Conservation (phyloP, 257 asterid genomes). For the Jacaranda mimosifolia region DNA sequence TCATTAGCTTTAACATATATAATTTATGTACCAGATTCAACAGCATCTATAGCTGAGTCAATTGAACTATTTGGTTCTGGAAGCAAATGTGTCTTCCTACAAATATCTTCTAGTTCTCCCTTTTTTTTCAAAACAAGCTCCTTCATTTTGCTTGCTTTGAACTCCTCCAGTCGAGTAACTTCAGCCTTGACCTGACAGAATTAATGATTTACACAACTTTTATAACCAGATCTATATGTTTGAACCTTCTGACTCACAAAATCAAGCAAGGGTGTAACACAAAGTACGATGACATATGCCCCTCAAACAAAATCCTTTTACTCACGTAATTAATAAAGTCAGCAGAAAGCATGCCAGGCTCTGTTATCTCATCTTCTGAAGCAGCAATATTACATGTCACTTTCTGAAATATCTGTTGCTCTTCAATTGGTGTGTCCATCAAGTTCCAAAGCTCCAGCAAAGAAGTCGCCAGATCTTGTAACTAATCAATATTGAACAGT, state of each 20-base stretch:
- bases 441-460: slow-evolving; percentile 96
- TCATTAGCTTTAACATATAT: slow-evolving; percentile 17
- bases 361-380: slow-evolving; percentile 86
- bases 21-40: slow-evolving; percentile 78
- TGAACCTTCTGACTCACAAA: slow-evolving; percentile 4
- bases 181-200: slow-evolving; percentile 79
- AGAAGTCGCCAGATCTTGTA: slow-evolving; percentile 90
- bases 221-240: slow-evolving; percentile 29
- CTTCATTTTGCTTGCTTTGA: slow-evolving; percentile 92
- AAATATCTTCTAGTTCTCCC: slow-evolving; percentile 83
- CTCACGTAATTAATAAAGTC: slow-evolving; percentile 77
- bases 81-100: slow-evolving; percentile 81
- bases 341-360: slow-evolving; percentile 81
- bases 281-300: slow-evolving; percentile 7
- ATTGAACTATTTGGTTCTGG: slow-evolving; percentile 70
- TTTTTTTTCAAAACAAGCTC: slow-evolving; percentile 95
- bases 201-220: slow-evolving; percentile 31
- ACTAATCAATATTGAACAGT: slow-evolving; percentile 49
- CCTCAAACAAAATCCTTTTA: slow-evolving; percentile 14
- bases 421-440: slow-evolving; percentile 97
- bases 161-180: slow-evolving; percentile 86
- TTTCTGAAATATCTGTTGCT: slow-evolving; percentile 83
- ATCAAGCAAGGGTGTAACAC: slow-evolving; percentile 2
- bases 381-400: slow-evolving; percentile 92
- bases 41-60: slow-evolving; percentile 73